phyloP scores from a whole-genome alignment of 805 yeast species.

The Cyberlindnera petersonii region DNA sequence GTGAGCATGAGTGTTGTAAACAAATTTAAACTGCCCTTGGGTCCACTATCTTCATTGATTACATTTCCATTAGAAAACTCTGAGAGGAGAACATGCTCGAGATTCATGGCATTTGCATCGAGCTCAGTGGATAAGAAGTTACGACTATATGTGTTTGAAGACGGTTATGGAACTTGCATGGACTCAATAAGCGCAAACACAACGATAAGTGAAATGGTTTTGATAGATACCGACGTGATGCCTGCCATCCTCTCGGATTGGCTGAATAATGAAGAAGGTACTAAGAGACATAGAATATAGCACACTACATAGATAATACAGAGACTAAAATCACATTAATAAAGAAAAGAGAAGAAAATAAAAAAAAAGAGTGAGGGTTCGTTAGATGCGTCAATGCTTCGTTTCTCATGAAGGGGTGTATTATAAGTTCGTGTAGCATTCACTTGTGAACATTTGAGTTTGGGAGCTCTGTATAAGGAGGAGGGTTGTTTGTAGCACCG shows the following conservation, averaged over 20 bases:
- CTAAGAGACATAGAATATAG: slow-evolving; percentile 7
- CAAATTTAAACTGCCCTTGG: slow-evolving; percentile 19
- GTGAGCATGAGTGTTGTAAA: slow-evolving; percentile 9
- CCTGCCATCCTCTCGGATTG: slow-evolving; percentile 6
- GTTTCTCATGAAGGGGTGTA: too few species aligned
- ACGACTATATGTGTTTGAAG: slow-evolving; percentile 13
- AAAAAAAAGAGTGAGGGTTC: neutral
- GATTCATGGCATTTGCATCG: slow-evolving; percentile 12
- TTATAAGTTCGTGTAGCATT: too few species aligned
- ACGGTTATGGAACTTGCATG: slow-evolving; percentile 13
- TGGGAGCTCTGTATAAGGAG: slow-evolving; percentile 18
- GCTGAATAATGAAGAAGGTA: slow-evolving; percentile 2
- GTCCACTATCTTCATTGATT: slow-evolving; percentile 20
- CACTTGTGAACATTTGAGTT: too few species aligned
- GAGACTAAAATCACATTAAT: neutral
- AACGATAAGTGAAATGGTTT: slow-evolving; percentile 8
- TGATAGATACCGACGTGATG: slow-evolving; percentile 5
- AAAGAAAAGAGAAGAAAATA: neutral
- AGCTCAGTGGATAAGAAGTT: slow-evolving; percentile 15
- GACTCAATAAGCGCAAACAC: slow-evolving; percentile 4
- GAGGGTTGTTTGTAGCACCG: slow-evolving; percentile 18
- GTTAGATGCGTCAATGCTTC: too few species aligned
- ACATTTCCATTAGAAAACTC: slow-evolving; percentile 4
- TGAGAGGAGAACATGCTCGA: slow-evolving; percentile 2
- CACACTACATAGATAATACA: neutral